A percentile compares a stretch with the other conserved stretches of the same genome.
Conservation (phyloP, 108 stramenopile genomes). For the Cyclostephanos tholiformis region DNA sequence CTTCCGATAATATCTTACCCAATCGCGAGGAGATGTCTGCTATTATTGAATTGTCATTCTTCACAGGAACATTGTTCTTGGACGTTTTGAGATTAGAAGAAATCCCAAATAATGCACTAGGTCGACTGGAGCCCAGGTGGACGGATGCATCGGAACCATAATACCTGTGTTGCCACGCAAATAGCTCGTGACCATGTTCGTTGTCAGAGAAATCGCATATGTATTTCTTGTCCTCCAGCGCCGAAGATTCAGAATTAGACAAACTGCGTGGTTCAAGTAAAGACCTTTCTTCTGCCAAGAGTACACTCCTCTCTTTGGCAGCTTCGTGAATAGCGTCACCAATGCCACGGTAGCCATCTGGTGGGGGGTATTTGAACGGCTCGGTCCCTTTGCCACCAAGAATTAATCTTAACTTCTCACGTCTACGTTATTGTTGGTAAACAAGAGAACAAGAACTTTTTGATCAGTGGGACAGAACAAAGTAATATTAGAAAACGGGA, state of each 20-base stretch:
- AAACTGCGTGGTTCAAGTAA: constrained; percentile 8
- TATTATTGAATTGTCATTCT: constrained; percentile 4
- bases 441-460: not conserved
- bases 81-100: constrained; percentile 2
- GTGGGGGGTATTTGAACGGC: constrained; percentile 69
- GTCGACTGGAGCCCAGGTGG: constrained; percentile 71
- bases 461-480: not conserved
- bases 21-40: constrained; percentile 40
- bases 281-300: constrained; percentile 64
- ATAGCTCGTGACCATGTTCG: constrained; percentile 91
- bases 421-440: constrained; percentile 3
- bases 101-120: constrained; percentile 10
- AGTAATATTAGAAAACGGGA: not conserved
- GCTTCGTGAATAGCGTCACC: constrained; percentile 74
- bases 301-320: constrained; percentile 59
- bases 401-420: constrained; percentile 73
- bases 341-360: constrained; percentile 76
- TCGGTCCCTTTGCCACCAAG: constrained; percentile 73
- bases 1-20: constrained; percentile 25
- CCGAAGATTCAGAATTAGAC: constrained; percentile 9
- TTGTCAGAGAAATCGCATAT: constrained; percentile 87
- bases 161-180: constrained; percentile 88
- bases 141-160: constrained; percentile 90
- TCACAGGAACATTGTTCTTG: constrained; percentile 10
- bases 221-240: constrained; percentile 46